Conservation (phyloP, 2,329 filamentous ascomycete species). For the Lachnellula hyalina region DNA sequence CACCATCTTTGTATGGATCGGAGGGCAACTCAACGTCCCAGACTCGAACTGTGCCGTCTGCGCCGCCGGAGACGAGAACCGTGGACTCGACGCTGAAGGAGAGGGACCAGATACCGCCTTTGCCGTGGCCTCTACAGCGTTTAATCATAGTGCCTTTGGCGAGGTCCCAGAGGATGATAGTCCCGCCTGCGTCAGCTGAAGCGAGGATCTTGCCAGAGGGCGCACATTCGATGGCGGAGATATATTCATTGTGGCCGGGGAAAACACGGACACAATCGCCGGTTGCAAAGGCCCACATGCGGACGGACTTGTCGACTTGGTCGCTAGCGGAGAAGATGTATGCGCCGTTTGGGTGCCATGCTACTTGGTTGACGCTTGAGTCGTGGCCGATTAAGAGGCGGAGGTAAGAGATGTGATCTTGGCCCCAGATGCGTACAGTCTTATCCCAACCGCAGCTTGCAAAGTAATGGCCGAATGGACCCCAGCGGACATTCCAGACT, state of each 20-base stretch:
- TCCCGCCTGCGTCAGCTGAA: slow-evolving; percentile 80
- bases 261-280: slow-evolving; percentile 88
- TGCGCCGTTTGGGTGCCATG: slow-evolving; percentile 90
- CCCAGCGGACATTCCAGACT: slow-evolving; percentile 83
- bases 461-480: slow-evolving; percentile 94
- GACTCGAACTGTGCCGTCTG: slow-evolving; percentile 86
- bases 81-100: slow-evolving; percentile 92
- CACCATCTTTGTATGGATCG: slow-evolving; percentile 54
- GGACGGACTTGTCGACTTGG: slow-evolving; percentile 79
- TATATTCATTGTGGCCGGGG: slow-evolving; percentile 81
- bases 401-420: slow-evolving; percentile 84
- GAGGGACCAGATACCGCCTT: slow-evolving; percentile 88
- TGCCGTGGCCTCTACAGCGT: slow-evolving; percentile 87
- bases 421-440: slow-evolving; percentile 85
- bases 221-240: slow-evolving; percentile 79
- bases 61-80: slow-evolving; percentile 82
- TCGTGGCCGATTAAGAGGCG: slow-evolving; percentile 90
- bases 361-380: slow-evolving; percentile 82
- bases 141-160: slow-evolving; percentile 82
- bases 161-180: slow-evolving; percentile 92
- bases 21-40: slow-evolving; percentile 83
- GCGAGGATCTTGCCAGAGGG: slow-evolving; percentile 88
- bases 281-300: slow-evolving; percentile 94
- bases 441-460: slow-evolving; percentile 82
- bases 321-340: slow-evolving; percentile 92